Evolutionary conservation across 2,329 filamentous ascomycete species (phyloP), one percentile per base, ranked within the genome.

Genomic region (Penicillium verrucosum): DNA sequence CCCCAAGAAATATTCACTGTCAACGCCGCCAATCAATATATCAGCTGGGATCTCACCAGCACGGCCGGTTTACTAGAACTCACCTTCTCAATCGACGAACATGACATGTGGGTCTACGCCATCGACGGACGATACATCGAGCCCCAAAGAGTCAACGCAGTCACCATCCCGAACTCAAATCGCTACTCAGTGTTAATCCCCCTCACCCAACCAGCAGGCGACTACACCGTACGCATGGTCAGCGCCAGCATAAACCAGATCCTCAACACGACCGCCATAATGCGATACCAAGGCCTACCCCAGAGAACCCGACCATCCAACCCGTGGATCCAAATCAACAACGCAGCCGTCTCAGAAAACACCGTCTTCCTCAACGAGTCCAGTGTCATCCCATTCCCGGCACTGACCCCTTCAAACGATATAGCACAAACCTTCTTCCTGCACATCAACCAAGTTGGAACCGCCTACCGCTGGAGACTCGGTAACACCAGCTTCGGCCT

Each of bases 171-270:
- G 18, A 71, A 71, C 34, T 75, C 77, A 10, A 71, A 75, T 45
- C 70, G 78, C 23, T 73, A 75, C 58, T 76, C 77, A 0, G 72
- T 77, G 10, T 56, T 80, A 2, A 64, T 80, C 3, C 74, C 76
- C 56, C 71, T 83, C 5, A 69, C 78, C 41, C 75, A 78, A 40
- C 65, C 64, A 1, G 62, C 75, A 0, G 80, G 80, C 0, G 71
- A 80, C 56, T 87, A 83, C 67, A 79, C 78, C 7, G 79, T 86
- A 32, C 82, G 85, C 3, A 73, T 82, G 40, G 78, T 80, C 27
- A 78, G 81, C 16, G 71, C 73, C 14, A 75, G 73, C 30, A 68
- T 76, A 2, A 78, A 80, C 11, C 85, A 88, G 65, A 76, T 86
- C 52, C 75, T 87, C 30, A 76, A 77, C 14, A 83, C 80, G 1